Conservation (phyloP, 2,329 filamentous ascomycete species). For the Colletotrichum trifolii region DNA sequence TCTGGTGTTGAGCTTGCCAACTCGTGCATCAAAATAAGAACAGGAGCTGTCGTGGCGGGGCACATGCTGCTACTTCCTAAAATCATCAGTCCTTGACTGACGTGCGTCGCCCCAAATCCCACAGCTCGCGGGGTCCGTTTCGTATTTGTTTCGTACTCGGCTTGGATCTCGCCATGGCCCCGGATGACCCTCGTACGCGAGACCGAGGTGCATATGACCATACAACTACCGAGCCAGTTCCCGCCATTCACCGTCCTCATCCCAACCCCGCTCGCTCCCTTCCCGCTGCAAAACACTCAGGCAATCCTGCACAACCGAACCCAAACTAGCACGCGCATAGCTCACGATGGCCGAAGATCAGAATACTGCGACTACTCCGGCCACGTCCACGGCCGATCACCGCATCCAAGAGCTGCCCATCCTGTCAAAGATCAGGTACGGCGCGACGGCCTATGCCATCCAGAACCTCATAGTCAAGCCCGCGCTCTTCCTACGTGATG, state of each 20-base stretch:
- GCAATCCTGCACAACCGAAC: slow-evolving; percentile 14
- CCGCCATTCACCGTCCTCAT: slow-evolving; percentile 19
- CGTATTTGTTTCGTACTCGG: slow-evolving; percentile 34
- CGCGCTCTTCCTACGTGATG: slow-evolving; percentile 20
- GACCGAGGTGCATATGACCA: slow-evolving; percentile 26
- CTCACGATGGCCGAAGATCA: slow-evolving; percentile 31
- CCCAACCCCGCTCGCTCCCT: slow-evolving; percentile 24
- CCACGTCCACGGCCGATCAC: slow-evolving; percentile 16
- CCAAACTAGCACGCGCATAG: slow-evolving; percentile 3
- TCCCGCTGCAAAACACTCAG: slow-evolving; percentile 23
- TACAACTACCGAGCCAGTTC: slow-evolving; percentile 30
- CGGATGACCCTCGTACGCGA: slow-evolving; percentile 12
- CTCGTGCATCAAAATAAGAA: no score
- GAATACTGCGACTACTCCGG: slow-evolving; percentile 8
- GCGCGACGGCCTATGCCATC: slow-evolving; percentile 24
- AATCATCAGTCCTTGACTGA: no score
- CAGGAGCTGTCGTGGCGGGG: no score
- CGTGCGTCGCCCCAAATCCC: neutral
- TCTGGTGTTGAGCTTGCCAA: no score
- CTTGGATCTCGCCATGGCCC: slow-evolving; percentile 14
- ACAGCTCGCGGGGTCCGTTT: slow-evolving; percentile 5
- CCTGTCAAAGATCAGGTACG: slow-evolving; percentile 25
- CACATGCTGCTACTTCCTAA: no score
- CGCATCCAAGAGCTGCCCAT: slow-evolving; percentile 15
- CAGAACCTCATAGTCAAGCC: slow-evolving; percentile 32